Percentiles rank a stretch among this genome's conserved stretches.
Conservation (phyloP, 768 basidiomycete genomes). For the Wakefieldia striispora region DNA sequence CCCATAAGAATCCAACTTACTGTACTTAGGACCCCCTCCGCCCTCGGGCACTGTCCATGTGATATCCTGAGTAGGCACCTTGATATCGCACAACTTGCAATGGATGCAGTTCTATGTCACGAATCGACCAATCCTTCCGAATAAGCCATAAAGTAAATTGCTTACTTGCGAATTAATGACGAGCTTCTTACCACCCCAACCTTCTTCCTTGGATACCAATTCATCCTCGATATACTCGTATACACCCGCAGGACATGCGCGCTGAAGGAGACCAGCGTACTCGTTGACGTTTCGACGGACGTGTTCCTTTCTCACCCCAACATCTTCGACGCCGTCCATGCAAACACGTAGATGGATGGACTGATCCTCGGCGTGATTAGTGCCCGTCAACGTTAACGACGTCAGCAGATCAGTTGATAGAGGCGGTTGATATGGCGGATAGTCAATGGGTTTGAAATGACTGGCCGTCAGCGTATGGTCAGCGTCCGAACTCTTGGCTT, state of each 20-base stretch:
- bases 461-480: constrained; percentile 67
- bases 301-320: constrained; percentile 54
- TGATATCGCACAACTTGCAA: constrained; percentile 95
- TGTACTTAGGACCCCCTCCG: constrained; percentile 94
- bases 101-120: constrained; percentile 77
- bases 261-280: constrained; percentile 85
- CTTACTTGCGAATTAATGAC: constrained; percentile 96
- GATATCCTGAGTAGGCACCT: constrained; percentile 95
- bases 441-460: constrained; percentile 71
- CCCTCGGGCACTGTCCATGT: constrained; percentile 97
- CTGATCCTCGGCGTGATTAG: constrained; percentile 97
- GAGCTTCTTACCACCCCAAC: constrained; percentile 81
- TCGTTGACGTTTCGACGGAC: constrained; percentile 71
- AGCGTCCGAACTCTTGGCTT: constrained; percentile 53
- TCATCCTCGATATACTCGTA: constrained; percentile 93
- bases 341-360: constrained; percentile 82
- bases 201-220: constrained; percentile 44
- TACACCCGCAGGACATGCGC: constrained; percentile 92
- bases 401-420: constrained; percentile 93
- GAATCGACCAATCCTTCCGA: not conserved
- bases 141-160: not conserved
- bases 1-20: constrained; percentile 39
- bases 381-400: constrained; percentile 84
- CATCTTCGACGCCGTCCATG: constrained; percentile 37
- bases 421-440: constrained; percentile 85